Evolutionary conservation across 495 filamentous ascomycete genomes (phyloP).

Genomic region (Lepidopterella palustris): DNA sequence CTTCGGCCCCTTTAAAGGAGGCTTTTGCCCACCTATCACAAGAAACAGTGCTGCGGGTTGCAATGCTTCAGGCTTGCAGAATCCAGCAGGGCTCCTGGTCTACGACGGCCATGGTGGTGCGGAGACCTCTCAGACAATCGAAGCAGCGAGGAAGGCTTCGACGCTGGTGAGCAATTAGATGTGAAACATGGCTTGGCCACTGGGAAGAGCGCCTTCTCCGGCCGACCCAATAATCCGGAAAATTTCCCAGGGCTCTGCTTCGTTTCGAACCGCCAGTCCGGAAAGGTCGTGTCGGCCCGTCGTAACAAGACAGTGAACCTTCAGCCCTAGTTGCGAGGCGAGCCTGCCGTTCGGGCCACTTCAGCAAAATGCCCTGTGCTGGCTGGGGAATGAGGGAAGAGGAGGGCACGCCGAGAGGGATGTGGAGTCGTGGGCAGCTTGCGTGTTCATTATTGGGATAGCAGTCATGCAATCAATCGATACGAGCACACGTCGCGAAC

Average conservation of each 20-base stretch:
- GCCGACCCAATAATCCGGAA: conserved; percentile 1
- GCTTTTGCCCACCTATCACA: not conserved
- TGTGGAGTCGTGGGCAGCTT: not conserved
- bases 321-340: not conserved
- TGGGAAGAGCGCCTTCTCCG: not conserved
- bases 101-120: not conserved
- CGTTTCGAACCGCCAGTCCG: not conserved
- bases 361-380: too few relatives aligned
- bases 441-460: not conserved
- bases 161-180: not conserved
- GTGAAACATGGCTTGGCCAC: conserved; percentile 4
- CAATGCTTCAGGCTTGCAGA: not conserved
- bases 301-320: not conserved
- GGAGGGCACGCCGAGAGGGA: not conserved
- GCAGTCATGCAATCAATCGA: not conserved
- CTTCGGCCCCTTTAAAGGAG: not conserved
- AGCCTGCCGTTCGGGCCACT: not conserved
- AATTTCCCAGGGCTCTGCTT: not conserved
- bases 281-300: not conserved
- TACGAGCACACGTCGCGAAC: conserved; percentile 1
- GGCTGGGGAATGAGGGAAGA: not conserved
- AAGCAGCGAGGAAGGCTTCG: not conserved
- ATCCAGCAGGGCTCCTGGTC: not conserved
- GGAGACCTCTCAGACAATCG: not conserved
- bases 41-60: not conserved